These are phyloP conservation scores for Amanita pallidorosea DNA, from an alignment of 768 basidiomycete species.

Conservation along the genomic window DNA sequence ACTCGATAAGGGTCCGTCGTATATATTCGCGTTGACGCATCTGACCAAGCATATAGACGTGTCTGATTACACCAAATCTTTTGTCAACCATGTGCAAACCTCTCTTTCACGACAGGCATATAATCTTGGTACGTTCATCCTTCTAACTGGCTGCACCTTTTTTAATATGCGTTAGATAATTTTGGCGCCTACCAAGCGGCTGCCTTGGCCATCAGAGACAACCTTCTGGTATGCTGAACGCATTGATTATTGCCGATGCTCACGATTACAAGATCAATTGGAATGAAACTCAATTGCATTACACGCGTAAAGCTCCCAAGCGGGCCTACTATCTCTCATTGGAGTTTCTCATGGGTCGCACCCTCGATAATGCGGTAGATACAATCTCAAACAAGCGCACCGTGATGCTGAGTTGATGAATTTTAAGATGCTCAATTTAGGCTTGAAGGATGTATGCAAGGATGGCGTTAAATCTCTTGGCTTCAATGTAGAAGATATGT, in stretches of 20 bases:
- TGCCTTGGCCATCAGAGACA: constrained; percentile 80
- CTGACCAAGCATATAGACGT: constrained; percentile 33
- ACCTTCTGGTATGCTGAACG: constrained; percentile 52
- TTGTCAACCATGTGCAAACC: constrained; percentile 80
- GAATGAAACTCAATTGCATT: constrained; percentile 71
- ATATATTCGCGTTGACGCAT: neutral
- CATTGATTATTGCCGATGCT: neutral
- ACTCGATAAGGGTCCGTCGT: constrained; percentile 41
- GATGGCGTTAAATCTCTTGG: constrained; percentile 68
- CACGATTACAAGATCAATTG: constrained; percentile 51
- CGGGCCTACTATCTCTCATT: constrained; percentile 93
- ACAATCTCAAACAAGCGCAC: constrained; percentile 6
- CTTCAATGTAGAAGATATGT: constrained; percentile 80
- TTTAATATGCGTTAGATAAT: constrained; percentile 34
- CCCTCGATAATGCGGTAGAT: constrained; percentile 55
- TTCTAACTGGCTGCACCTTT: neutral
- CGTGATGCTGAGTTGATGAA: constrained; percentile 16
- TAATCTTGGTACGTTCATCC: constrained; percentile 49
- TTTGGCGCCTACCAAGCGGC: constrained; percentile 89
- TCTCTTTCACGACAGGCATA: constrained; percentile 86
- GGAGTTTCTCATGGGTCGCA: constrained; percentile 84
- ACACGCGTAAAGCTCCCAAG: constrained; percentile 78
- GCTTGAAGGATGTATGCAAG: constrained; percentile 65
- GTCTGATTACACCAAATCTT: constrained; percentile 53
- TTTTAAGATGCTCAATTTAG: constrained; percentile 70